phyloP scores from a whole-genome alignment of 1,284 basidiomycete genomes.

The Puccinia polysora region DNA sequence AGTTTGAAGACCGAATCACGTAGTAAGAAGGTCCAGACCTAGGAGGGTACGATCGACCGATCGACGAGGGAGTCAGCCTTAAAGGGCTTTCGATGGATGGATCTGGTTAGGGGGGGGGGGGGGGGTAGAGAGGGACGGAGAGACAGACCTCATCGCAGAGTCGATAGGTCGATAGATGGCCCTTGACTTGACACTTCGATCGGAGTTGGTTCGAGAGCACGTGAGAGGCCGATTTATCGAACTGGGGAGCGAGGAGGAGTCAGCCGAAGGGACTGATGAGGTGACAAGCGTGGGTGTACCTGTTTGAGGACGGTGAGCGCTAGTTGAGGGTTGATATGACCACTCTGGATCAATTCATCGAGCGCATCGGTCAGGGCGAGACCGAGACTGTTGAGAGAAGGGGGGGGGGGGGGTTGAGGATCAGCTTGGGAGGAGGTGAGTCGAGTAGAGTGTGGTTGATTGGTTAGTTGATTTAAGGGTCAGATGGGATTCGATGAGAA shows the following conservation, averaged over 20 bases:
- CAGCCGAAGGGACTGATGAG: neutral
- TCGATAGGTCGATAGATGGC: conserved; percentile 84
- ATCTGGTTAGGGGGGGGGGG: neutral
- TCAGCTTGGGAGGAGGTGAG: no score
- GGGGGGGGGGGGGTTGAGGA: no score
- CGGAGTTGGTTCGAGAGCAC: conserved; percentile 85
- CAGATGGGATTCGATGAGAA: no score
- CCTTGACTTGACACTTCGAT: conserved; percentile 84
- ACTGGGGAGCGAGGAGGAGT: conserved; percentile 59
- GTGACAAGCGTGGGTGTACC: conserved; percentile 57
- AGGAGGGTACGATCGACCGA: neutral
- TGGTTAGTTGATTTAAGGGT: no score
- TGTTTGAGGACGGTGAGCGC: conserved; percentile 95
- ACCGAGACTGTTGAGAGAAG: conserved; percentile 66
- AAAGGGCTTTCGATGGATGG: neutral
- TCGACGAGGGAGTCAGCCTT: neutral
- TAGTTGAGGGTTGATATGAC: conserved; percentile 91
- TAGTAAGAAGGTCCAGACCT: conserved; percentile 91
- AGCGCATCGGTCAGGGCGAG: conserved; percentile 97
- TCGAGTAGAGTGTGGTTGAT: no score
- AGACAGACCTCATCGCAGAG: conserved; percentile 69
- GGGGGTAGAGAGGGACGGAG: neutral
- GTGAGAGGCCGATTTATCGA: conserved; percentile 88
- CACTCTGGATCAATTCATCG: conserved; percentile 95
- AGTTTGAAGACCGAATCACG: conserved; percentile 88